Percentiles rank a stretch among this genome's conserved stretches.
These are phyloP conservation scores for Malassezia dermatis DNA, from an alignment of 1,284 basidiomycete species.

Conservation along the genomic window DNA sequence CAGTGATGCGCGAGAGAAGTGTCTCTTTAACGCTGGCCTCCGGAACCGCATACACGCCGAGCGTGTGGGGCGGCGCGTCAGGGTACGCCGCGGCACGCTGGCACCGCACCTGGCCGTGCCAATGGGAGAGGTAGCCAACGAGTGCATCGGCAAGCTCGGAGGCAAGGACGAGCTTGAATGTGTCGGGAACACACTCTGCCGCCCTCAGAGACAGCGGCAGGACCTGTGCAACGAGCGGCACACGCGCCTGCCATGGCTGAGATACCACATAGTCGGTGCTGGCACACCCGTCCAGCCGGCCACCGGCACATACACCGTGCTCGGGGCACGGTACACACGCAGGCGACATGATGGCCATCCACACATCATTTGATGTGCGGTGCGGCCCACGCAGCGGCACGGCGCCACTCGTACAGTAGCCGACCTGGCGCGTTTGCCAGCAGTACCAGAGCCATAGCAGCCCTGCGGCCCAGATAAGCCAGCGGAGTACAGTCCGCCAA, in stretches of 20 bases:
- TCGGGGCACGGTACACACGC: conserved; percentile 34
- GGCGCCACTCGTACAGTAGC: conserved; percentile 33
- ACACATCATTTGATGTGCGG: conserved; percentile 22
- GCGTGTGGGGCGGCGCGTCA: conserved; percentile 18
- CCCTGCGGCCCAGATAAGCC: background rate
- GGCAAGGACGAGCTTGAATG: conserved; percentile 39
- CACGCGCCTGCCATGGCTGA: conserved; percentile 18
- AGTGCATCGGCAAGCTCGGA: conserved; percentile 28
- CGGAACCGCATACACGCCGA: conserved; percentile 22
- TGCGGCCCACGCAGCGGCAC: background rate
- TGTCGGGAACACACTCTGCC: conserved; percentile 34
- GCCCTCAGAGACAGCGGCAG: conserved; percentile 24
- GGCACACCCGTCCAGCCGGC: conserved; percentile 24
- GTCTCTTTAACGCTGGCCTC: conserved; percentile 10
- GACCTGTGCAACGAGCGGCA: conserved; percentile 22
- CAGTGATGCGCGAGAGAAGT: conserved; percentile 19
- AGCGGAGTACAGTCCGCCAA: conserved; percentile 4
- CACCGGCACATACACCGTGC: conserved; percentile 27
- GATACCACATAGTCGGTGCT: conserved; percentile 33
- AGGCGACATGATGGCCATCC: conserved; percentile 8
- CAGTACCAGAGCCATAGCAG: conserved; percentile 28
- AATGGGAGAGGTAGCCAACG: conserved; percentile 25
- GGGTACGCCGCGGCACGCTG: conserved; percentile 22
- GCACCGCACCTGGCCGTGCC: conserved; percentile 37
- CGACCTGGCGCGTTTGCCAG: conserved; percentile 24